Conservation (phyloP, 164 flowering plant genomes). For the Sedum album region DNA sequence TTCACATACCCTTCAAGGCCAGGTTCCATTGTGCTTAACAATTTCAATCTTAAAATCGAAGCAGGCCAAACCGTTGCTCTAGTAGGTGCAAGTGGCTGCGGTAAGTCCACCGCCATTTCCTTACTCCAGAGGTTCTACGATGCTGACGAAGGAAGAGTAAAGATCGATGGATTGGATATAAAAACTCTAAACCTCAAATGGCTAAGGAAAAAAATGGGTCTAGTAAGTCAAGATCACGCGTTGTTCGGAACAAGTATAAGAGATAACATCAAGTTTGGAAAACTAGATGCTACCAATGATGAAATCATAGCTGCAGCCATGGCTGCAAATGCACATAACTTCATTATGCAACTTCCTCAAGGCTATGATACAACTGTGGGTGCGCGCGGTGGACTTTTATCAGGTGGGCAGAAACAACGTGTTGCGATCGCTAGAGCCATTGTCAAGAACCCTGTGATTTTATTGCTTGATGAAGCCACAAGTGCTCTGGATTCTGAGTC, state of each 20-base stretch:
- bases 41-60: slow-evolving; percentile 56
- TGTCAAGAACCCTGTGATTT: slow-evolving; percentile 68
- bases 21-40: slow-evolving; percentile 48
- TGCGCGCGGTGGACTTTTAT: slow-evolving; percentile 72
- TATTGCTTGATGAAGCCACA: slow-evolving; percentile 94
- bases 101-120: slow-evolving; percentile 80
- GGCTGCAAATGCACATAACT: slow-evolving; percentile 90
- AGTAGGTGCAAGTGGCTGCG: slow-evolving; percentile 89
- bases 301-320: slow-evolving; percentile 69
- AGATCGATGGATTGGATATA: slow-evolving; percentile 62
- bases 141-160: slow-evolving; percentile 45
- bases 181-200: slow-evolving; percentile 56
- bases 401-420: slow-evolving; percentile 92
- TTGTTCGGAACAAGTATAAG: slow-evolving; percentile 74
- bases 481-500: slow-evolving; percentile 95
- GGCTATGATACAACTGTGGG: slow-evolving; percentile 96
- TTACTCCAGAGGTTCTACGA: slow-evolving; percentile 81
- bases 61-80: slow-evolving; percentile 82
- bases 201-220: slow-evolving; percentile 78
- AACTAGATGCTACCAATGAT: slow-evolving; percentile 71
- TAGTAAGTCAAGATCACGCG: slow-evolving; percentile 90
- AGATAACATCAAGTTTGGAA: slow-evolving; percentile 83
- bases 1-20: slow-evolving; percentile 84
- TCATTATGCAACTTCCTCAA: slow-evolving; percentile 79
- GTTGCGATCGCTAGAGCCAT: slow-evolving; percentile 93